These are phyloP conservation scores for Brassica hybrid DNA, from an alignment of 441 rosid genomes.

Conservation along the genomic window DNA sequence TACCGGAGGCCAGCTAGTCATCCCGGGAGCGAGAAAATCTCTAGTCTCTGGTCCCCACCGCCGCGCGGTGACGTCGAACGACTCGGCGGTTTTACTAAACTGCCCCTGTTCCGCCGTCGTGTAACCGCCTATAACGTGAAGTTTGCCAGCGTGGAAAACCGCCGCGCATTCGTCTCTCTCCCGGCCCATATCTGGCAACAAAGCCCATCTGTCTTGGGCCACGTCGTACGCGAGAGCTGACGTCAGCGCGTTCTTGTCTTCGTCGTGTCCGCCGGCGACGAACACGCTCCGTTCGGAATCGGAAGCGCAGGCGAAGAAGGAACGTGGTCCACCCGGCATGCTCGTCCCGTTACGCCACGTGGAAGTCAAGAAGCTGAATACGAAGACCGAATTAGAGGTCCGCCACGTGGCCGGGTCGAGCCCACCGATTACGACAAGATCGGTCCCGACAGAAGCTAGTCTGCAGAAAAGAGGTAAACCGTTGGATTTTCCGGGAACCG, in stretches of 20 bases:
- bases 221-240: slow-evolving; percentile 64
- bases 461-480: slow-evolving; percentile 71
- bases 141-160: slow-evolving; percentile 55
- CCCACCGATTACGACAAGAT: slow-evolving; percentile 73
- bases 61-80: slow-evolving; percentile 47
- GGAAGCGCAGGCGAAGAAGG: slow-evolving; percentile 69
- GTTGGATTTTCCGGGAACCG: slow-evolving; percentile 47
- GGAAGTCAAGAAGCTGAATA: slow-evolving; percentile 52
- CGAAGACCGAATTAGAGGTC: slow-evolving; percentile 50
- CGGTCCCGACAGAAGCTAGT: slow-evolving; percentile 60
- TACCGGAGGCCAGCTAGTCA: slow-evolving; percentile 51
- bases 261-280: slow-evolving; percentile 81
- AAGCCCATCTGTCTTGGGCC: slow-evolving; percentile 54
- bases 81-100: slow-evolving; percentile 54
- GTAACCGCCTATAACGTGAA: slow-evolving; percentile 72
- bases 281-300: slow-evolving; percentile 59
- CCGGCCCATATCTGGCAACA: slow-evolving; percentile 61
- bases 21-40: slow-evolving; percentile 35
- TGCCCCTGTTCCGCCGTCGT: slow-evolving; percentile 65
- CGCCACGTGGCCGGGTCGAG: slow-evolving; percentile 64
- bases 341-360: slow-evolving; percentile 66
- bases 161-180: slow-evolving; percentile 74
- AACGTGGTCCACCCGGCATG: slow-evolving; percentile 67
- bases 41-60: slow-evolving; percentile 48
- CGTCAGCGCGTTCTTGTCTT: slow-evolving; percentile 63